Evolutionary conservation across 768 basidiomycete genomes (phyloP), one percentile per base, ranked within the genome.

Genomic region (Tricholomella constricta): DNA sequence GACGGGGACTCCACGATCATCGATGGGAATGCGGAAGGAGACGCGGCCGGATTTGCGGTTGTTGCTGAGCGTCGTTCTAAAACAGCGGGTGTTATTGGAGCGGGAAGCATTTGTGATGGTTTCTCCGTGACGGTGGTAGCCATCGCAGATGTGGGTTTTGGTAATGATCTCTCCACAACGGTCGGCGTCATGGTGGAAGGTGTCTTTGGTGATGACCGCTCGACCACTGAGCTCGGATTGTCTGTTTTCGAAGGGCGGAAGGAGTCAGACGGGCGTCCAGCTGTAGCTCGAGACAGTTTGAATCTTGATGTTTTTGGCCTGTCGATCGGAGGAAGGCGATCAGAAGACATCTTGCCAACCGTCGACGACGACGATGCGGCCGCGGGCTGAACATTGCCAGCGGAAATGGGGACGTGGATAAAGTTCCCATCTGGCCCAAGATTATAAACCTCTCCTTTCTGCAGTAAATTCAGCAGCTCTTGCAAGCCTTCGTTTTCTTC

Each of bases 371-470:
- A 31, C 40, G 52, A 41, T 38, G 51, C 12, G 29, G 35, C 25
- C 15, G 31, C 17, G 14, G 43, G 37, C 25, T 25, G 47, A 23
- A 34, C 25, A 19, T 20, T 23, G 20, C 51, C 38, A 19, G 45
- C 31, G 6, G 26, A 57, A 23, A 43, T 62, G 43, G 49, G 55
- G 36, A 53, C 51, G 43, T 71, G 65, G 8, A 73, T 38, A 54
- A 68, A 61, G 23, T 71, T 60, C 11, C 74, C 72, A 54, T 78
- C 67, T 6, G 80, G 78, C 19, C 84, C 84, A 20, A 76, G 60
- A 58, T 86, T 85, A 48, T 79, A 77, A 14, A 84, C 64, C 48
- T 76, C 71, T 20, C 81, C 81, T 56, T 74, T 77, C 54, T 67
- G 73, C 45, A 86, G 58, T 40, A 84, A 72, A 19, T 81, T 77